Conservation (phyloP, 306 rosid species). For the Styphnolobium japonicum region DNA sequence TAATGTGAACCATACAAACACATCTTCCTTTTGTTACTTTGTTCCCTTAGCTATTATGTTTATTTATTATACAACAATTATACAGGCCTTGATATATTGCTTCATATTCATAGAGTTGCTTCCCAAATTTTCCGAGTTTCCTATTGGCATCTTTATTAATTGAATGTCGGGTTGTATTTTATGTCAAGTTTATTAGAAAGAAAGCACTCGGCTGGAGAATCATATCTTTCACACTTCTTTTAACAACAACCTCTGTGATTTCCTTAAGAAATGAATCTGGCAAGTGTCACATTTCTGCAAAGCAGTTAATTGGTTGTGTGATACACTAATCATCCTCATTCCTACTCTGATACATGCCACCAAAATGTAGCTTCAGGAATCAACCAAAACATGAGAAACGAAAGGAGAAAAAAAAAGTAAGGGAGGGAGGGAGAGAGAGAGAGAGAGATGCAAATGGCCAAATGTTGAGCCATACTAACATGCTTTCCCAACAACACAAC, state of each 20-base stretch:
- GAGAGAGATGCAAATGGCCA: no score
- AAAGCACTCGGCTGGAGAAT: neutral
- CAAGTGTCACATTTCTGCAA: neutral
- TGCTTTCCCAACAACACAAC: conserved; percentile 45
- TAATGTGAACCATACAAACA: conserved; percentile 3
- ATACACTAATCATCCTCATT: neutral
- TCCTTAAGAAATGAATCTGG: conserved; percentile 13
- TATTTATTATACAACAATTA: conserved; percentile 13
- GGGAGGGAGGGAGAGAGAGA: neutral
- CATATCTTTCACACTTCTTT: neutral
- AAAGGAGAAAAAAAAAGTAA: neutral
- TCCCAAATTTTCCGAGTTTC: conserved; percentile 20
- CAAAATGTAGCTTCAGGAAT: neutral
- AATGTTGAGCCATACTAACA: conserved; percentile 35
- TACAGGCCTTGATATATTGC: conserved; percentile 11
- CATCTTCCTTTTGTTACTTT: conserved; percentile 22
- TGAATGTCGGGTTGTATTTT: neutral
- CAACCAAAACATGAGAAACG: neutral
- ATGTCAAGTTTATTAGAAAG: neutral
- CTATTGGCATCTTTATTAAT: neutral
- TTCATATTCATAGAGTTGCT: conserved; percentile 13
- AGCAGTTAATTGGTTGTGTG: neutral
- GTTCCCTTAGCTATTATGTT: conserved; percentile 5
- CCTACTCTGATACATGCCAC: conserved; percentile 8
- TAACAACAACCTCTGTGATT: neutral